Base-by-base conservation (phyloP, 352 stramenopile species). In the Phytophthora pluvialis region DNA sequence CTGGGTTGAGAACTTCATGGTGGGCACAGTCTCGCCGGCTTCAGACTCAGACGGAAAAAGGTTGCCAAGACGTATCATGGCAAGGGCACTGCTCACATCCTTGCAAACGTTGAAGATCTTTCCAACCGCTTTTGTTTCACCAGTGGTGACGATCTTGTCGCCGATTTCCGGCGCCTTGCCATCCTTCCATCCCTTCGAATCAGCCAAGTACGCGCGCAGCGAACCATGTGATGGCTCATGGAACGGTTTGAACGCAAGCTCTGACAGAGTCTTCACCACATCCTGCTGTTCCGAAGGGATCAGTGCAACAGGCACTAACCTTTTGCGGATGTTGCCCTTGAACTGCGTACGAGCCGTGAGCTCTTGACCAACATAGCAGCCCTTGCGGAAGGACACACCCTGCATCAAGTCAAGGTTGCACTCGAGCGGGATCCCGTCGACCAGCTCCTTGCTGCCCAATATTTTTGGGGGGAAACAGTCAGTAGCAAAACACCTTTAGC, bases 301-400 rank as follows among this genome's bases (percentile, higher is more conserved):
- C 9, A 96, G 53, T n/a, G 85, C 83, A 15, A 92, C 49, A 2
- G 88, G 88, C 29, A 95, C 68, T 47, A 93, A 77, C 33, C 88
- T 81, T 65, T 96, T 96, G 25, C 88, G 83, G 10, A 96, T 85
- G 61, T 88, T 94, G 39, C 86, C 88, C 64, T 96, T 96, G 68
- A 97, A 98, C 56, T 98, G 93, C 35, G 95, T 98, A 31, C 95
- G 80, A 25, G 95, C 95, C 1, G 91, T 98, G 28, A 98, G 82
- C 65, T 98, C 95, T 76, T 98, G 95, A 2, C 95, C 95, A 13
- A 98, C 80, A 67, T 98, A 98, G 81, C 95, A 98, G 6, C 95
- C 95, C 72, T 98, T 98, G 36, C 80, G 76, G 72, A 98, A 98
- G 12, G 80, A 94, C 32, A 98, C 88, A 31, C 88, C 91, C 45